phyloP scores from a whole-genome alignment of 2,329 filamentous ascomycete genomes.

The Ampelomyces quisqualis region DNA sequence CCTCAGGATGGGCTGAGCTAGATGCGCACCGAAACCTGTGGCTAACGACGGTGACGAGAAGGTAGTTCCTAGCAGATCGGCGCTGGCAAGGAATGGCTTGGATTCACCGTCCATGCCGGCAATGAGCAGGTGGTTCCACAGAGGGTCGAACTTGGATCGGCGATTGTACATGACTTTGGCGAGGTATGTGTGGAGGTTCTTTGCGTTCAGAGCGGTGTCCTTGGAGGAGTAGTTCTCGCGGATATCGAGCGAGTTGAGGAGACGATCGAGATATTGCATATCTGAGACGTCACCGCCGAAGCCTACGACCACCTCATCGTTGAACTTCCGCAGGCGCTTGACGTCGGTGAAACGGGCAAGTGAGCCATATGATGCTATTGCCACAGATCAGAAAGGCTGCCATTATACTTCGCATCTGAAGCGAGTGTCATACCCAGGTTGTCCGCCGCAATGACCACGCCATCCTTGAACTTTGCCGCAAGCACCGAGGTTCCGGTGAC shows the following conservation, averaged over 20 bases:
- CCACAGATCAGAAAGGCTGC: conserved; percentile 10
- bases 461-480: conserved; percentile 92
- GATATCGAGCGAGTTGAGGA: conserved; percentile 83
- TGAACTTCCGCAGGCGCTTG: conserved; percentile 89
- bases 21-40: conserved; percentile 89
- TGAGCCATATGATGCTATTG: conserved; percentile 89
- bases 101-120: conserved; percentile 76
- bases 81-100: conserved; percentile 85
- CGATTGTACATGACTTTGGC: conserved; percentile 95
- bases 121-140: conserved; percentile 95
- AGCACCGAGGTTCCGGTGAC: conserved; percentile 97
- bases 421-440: conserved; percentile 91
- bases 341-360: conserved; percentile 93
- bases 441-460: conserved; percentile 94
- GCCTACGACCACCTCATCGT: conserved; percentile 78
- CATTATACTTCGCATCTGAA: background rate
- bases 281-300: conserved; percentile 97
- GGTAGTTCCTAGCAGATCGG: conserved; percentile 89
- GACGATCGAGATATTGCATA: conserved; percentile 97
- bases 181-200: conserved; percentile 95
- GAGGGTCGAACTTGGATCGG: conserved; percentile 90
- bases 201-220: conserved; percentile 69
- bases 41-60: conserved; percentile 86
- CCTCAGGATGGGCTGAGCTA: conserved; percentile 90
- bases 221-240: conserved; percentile 76